Evolutionary conservation across 2,329 filamentous ascomycete species (phyloP).

Genomic region (Hortaea werneckii): DNA sequence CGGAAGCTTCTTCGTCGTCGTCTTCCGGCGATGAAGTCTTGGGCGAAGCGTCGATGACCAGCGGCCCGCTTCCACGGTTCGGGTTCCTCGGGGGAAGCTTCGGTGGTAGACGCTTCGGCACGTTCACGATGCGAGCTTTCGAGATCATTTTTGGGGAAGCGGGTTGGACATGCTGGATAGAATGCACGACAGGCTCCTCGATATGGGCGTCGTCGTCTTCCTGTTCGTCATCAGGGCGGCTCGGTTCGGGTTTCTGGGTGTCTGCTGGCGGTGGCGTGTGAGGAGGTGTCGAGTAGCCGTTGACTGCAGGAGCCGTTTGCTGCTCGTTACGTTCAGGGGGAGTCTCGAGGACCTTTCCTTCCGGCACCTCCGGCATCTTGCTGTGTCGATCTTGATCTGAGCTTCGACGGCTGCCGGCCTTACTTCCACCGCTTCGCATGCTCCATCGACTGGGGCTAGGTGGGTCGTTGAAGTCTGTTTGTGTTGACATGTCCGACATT

Average conservation of each 20-base stretch:
- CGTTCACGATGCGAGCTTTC: conserved; percentile 72
- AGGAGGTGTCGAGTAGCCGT: conserved; percentile 23
- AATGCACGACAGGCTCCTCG: conserved; percentile 40
- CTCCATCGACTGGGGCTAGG: conserved; percentile 10
- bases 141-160: conserved; percentile 38
- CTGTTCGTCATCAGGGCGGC: conserved; percentile 1
- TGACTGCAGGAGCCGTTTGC: conserved; percentile 8
- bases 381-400: conserved; percentile 6
- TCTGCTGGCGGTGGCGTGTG: conserved; percentile 14
- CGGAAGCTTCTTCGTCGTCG: background rate
- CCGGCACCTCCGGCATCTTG: conserved; percentile 15
- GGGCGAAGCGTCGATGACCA: conserved; percentile 24
- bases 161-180: conserved; percentile 60
- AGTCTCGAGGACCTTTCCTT: conserved; percentile 16
- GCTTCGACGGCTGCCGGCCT: conserved; percentile 16
- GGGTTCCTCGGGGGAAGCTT: conserved; percentile 70
- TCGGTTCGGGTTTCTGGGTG: background rate
- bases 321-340: conserved; percentile 1
- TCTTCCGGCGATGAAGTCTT: background rate
- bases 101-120: conserved; percentile 69
- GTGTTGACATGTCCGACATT: conserved; percentile 23
- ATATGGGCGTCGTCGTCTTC: conserved; percentile 39
- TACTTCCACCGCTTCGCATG: conserved; percentile 9
- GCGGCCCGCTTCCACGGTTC: conserved; percentile 33
- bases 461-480: conserved; percentile 18